These are phyloP conservation scores for Scedosporium boydii DNA, from an alignment of 2,329 filamentous ascomycete genomes.

Conservation along the genomic window DNA sequence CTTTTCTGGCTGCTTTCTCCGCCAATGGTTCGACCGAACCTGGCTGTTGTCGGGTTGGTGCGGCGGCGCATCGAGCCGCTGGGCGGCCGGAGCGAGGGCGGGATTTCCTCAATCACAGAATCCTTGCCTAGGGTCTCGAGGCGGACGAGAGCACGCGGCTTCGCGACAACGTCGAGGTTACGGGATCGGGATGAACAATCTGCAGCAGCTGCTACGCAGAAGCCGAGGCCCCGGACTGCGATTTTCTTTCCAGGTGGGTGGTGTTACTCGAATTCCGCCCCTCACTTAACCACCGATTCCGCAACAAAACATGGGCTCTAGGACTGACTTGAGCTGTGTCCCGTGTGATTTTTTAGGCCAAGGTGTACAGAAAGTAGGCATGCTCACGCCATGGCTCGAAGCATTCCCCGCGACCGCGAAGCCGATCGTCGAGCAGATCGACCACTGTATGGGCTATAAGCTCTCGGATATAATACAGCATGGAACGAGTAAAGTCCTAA, in stretches of 20 bases:
- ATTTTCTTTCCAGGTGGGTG: constrained; percentile 49
- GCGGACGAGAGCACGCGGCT: background rate
- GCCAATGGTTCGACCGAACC: constrained; percentile 3
- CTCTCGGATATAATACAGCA: constrained; percentile 70
- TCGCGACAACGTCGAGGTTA: background rate
- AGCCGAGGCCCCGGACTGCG: constrained; percentile 33
- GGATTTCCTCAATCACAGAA: background rate
- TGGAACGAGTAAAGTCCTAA: constrained; percentile 69
- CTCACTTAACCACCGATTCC: background rate
- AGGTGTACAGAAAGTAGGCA: constrained; percentile 81
- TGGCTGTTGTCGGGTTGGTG: constrained; percentile 5
- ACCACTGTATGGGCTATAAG: constrained; percentile 59
- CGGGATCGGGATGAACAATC: background rate
- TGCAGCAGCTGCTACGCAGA: background rate
- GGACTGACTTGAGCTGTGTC: background rate
- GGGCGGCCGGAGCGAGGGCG: constrained; percentile 2
- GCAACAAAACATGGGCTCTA: background rate
- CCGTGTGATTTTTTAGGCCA: constrained; percentile 47
- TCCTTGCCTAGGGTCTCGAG: constrained; percentile 7
- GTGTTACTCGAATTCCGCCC: background rate
- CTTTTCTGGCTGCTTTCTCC: background rate
- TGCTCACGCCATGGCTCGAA: constrained; percentile 77
- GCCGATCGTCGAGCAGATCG: constrained; percentile 77
- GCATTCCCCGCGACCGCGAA: constrained; percentile 71
- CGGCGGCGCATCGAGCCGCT: constrained; percentile 9